These are phyloP conservation scores for Entonaema liquescens DNA, from an alignment of 495 filamentous ascomycete species.

Conservation along the genomic window DNA sequence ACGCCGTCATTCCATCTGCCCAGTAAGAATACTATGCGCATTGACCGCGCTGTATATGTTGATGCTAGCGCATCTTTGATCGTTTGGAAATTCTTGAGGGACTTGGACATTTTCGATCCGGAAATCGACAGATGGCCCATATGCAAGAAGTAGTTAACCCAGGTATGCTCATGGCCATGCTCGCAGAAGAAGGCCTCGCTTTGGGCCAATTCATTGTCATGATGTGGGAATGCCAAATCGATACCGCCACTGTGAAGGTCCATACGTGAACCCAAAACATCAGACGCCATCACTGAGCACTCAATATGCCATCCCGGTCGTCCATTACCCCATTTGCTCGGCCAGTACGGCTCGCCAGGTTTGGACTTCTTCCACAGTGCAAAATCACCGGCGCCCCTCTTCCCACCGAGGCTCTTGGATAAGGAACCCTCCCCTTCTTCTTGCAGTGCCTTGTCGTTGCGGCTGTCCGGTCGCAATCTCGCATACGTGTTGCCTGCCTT, in stretches of 20 bases:
- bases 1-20: slow-evolving; percentile 90
- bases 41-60: slow-evolving; percentile 79
- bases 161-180: slow-evolving; percentile 68
- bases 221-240: slow-evolving; percentile 93
- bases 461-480: slow-evolving; percentile 84
- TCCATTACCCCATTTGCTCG: slow-evolving; percentile 84
- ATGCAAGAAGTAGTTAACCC: slow-evolving; percentile 96
- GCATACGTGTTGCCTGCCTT: slow-evolving; percentile 84
- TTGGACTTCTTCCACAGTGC: slow-evolving; percentile 95
- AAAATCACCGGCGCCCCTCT: slow-evolving; percentile 82
- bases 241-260: slow-evolving; percentile 96
- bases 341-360: slow-evolving; percentile 91
- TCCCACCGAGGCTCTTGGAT: slow-evolving; percentile 70
- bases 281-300: slow-evolving; percentile 95
- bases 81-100: slow-evolving; percentile 96
- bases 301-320: slow-evolving; percentile 98
- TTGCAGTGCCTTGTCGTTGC: slow-evolving; percentile 79
- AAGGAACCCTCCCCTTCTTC: slow-evolving; percentile 92
- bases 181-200: slow-evolving; percentile 84
- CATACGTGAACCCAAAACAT: slow-evolving; percentile 79
- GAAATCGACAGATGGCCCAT: slow-evolving; percentile 93
- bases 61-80: slow-evolving; percentile 81
- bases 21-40: slow-evolving; percentile 88
- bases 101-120: slow-evolving; percentile 95
- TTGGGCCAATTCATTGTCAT: slow-evolving; percentile 96